Percentiles rank a stretch among this genome's conserved stretches.
These are phyloP conservation scores for Podaxis sp. DNA, from an alignment of 768 basidiomycete genomes.

Conservation along the genomic window DNA sequence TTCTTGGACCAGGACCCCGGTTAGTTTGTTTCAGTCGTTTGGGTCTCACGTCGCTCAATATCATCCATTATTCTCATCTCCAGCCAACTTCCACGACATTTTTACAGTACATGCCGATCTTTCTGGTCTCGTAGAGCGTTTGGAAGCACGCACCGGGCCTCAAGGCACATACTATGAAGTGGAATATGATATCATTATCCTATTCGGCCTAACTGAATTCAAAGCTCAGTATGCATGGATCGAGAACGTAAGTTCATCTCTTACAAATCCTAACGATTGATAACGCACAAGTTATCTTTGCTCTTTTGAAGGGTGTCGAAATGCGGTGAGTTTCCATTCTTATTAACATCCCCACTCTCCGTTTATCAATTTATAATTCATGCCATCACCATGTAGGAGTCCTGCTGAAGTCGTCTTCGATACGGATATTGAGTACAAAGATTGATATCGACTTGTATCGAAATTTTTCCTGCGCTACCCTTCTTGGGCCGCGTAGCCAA, in stretches of 20 bases:
- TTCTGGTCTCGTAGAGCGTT: slow-evolving; percentile 13
- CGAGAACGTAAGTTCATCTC: slow-evolving; percentile 14
- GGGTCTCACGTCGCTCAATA: neutral
- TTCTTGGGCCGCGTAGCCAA: no score
- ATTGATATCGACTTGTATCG: neutral
- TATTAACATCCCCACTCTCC: neutral
- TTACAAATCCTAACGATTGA: neutral
- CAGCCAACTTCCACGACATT: slow-evolving; percentile 16
- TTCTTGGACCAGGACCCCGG: slow-evolving; percentile 17
- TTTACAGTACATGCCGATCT: slow-evolving; percentile 5
- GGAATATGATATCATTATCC: slow-evolving; percentile 18
- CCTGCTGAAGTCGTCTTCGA: slow-evolving; percentile 5
- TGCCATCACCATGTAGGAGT: neutral
- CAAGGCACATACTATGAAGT: slow-evolving; percentile 14
- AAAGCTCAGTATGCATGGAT: slow-evolving; percentile 18
- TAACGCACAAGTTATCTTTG: neutral
- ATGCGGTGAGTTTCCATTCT: slow-evolving; percentile 11
- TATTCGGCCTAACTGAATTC: slow-evolving; percentile 19
- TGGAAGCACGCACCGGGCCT: neutral
- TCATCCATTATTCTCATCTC: neutral
- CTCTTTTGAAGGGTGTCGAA: slow-evolving; percentile 13
- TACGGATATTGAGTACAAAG: slow-evolving; percentile 1
- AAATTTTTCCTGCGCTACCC: neutral
- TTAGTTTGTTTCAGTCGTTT: neutral
- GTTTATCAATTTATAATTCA: neutral